Evolutionary conservation across 768 basidiomycete species (phyloP), one percentile per base, ranked within the genome.

Genomic region (Boletus edulis): DNA sequence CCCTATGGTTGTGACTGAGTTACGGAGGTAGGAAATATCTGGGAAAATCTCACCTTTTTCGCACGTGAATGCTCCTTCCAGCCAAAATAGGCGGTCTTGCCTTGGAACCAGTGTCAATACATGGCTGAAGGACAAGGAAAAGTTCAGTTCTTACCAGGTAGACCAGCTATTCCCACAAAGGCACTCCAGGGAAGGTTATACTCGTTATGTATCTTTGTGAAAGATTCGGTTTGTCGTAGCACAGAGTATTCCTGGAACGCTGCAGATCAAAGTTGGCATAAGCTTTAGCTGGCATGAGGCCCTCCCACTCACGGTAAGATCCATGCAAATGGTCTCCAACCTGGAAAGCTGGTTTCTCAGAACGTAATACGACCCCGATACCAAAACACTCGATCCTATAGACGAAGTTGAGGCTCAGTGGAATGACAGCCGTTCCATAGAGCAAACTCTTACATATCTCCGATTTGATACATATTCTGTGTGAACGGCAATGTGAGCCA

Each of bases 371-470:
- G n/a, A 57, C 17, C 78, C 47, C 77, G 6, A 79, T 63, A 9
- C 73, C 78, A 31, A 80, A 67, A 15, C 75, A 76, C 15, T 18
- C 5, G 2, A 60, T 41, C 12, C 56, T 62, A 41, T 9, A 11
- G 1, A n/a, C 17, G 11, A 8, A 29, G 29, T 39, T 20, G 1
- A 24, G 13, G 11, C 5, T 22, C 15, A 43, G 40, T 10, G 10
- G 27, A n/a, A 22, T 29, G 53, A 31, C 9, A 15, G 5, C 3
- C 13, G 15, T 31, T 12, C 27, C 3, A 41, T 12, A 4, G 10
- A 37, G 27, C 7, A 22, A 37, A 40, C 0, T 3, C 46, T 34
- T 49, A 57, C 59, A 42, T 2, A 5, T 60, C 46, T 38, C 59
- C 60, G 35, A 51, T 40, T 12, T 37, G 6, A 15, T 8, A 32